These are phyloP conservation scores for Chaetomiaceae sp. DNA, from an alignment of 2,329 filamentous ascomycete species.

Conservation along the genomic window DNA sequence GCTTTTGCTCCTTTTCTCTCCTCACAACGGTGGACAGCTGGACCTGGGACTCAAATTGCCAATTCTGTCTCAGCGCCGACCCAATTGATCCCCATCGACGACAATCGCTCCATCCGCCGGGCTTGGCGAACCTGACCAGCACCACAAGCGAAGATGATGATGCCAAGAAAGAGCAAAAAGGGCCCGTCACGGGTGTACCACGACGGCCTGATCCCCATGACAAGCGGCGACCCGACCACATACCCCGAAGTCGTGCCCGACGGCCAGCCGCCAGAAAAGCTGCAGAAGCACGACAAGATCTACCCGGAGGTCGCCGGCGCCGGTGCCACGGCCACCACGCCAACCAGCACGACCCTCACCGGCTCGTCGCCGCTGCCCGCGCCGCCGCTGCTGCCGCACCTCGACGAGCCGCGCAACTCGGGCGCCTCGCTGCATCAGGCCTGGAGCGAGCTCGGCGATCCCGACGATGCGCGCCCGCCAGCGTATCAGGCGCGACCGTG, in stretches of 20 bases:
- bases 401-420: background rate
- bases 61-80: background rate
- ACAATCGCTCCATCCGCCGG: background rate
- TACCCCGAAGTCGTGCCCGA: constrained; percentile 10
- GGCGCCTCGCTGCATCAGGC: constrained; percentile 12
- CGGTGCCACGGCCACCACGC: background rate
- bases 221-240: background rate
- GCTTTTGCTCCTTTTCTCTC: background rate
- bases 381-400: background rate
- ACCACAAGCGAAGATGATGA: background rate
- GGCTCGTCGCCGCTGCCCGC: background rate
- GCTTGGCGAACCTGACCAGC: background rate
- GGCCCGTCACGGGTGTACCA: constrained; percentile 9
- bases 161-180: constrained; percentile 1
- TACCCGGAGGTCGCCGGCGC: constrained; percentile 11
- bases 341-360: background rate
- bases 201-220: constrained; percentile 15
- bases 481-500: background rate
- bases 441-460: constrained; percentile 13
- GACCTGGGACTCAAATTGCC: background rate
- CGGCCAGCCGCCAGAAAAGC: constrained; percentile 5
- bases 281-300: constrained; percentile 12
- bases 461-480: background rate
- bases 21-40: background rate
- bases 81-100: background rate